Base-by-base conservation (phyloP, 2,329 filamentous ascomycete species). In the Thyridium curvatum region DNA sequence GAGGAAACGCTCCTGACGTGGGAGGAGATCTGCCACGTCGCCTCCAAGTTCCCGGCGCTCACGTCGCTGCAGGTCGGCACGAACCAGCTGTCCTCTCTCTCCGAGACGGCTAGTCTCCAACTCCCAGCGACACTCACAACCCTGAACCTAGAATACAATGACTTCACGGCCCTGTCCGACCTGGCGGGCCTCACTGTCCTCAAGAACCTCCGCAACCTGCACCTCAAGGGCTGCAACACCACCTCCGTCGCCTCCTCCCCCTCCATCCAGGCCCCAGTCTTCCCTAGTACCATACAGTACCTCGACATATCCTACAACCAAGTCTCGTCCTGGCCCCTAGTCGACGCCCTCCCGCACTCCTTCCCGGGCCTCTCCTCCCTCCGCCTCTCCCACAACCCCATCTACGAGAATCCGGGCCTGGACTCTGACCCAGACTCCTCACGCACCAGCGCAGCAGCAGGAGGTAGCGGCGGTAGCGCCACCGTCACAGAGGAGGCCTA, bases 381-480 rank as follows among this genome's bases (percentile, higher is more conserved):
- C 30, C 84, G 90, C 13, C 78, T 95, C 44, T 80, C 86, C 5
- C 82, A 89, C 55, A 97, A 97, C 49, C 90, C 91, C 4, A 72
- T 97, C 16, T 94, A 87, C 61, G 69, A 82, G 39, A 64, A 71
- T 46, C 68, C 58, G 18, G 46, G 50, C 28, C 40, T 58, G 18
- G 64, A 64, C 47, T 55, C 51, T 35, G 68, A 44, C 14, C 3
- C 16, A 17, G 12, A 32, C 18, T 26, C 32, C 18, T 31, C 38
- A 3, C 18, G 17, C 4, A 10, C 33, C 3, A 33, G 29, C n/a
- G 14, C 34, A 2, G 30, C 32, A 32, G 12, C 39, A 13, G 3
- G n/a, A 30, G 41, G 2, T 21, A 45, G 46, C 12, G 50, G 51
- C 34, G 50, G 58, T 44, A 26, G 45, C 53, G n/a, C 55, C 64